Percentiles rank a stretch among this genome's conserved stretches.
Conservation (phyloP, 805 yeast species). For the Lipomyces starkeyi region DNA sequence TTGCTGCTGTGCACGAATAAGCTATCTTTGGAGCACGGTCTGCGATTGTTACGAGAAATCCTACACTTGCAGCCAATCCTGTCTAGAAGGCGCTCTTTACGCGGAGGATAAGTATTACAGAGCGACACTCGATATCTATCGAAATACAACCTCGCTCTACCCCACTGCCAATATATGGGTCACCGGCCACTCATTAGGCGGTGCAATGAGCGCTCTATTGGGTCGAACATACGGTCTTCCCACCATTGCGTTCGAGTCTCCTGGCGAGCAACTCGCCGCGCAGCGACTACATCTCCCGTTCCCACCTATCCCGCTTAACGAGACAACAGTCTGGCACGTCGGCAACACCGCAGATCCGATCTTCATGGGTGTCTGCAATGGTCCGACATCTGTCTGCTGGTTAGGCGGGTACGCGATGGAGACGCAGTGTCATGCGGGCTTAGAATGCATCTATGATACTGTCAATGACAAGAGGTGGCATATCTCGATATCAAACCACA, state of each 20-base stretch:
- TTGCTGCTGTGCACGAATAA: conserved; percentile 94
- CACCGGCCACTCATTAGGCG: conserved; percentile 96
- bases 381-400: conserved; percentile 88
- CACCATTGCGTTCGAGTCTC: conserved; percentile 89
- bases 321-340: conserved; percentile 91
- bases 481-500: conserved; percentile 83
- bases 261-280: conserved; percentile 87
- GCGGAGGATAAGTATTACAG: conserved; percentile 83
- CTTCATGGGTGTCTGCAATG: conserved; percentile 95
- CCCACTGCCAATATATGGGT: conserved; percentile 83
- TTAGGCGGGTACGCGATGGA: conserved; percentile 98
- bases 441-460: conserved; percentile 85
- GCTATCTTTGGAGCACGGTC: conserved; percentile 93
- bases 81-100: conserved; percentile 79
- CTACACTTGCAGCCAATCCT: conserved; percentile 86
- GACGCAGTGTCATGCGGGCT: conserved; percentile 91
- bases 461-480: conserved; percentile 84
- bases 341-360: conserved; percentile 99
- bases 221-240: conserved; percentile 94
- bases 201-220: conserved; percentile 77
- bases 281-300: conserved; percentile 82
- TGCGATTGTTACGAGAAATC: conserved; percentile 89
- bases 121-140: conserved; percentile 78
- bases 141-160: conserved; percentile 69
- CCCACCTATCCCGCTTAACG: conserved; percentile 77